Evolutionary conservation across 1,284 basidiomycete genomes (phyloP).

Genomic region (Austroboletus niveus): DNA sequence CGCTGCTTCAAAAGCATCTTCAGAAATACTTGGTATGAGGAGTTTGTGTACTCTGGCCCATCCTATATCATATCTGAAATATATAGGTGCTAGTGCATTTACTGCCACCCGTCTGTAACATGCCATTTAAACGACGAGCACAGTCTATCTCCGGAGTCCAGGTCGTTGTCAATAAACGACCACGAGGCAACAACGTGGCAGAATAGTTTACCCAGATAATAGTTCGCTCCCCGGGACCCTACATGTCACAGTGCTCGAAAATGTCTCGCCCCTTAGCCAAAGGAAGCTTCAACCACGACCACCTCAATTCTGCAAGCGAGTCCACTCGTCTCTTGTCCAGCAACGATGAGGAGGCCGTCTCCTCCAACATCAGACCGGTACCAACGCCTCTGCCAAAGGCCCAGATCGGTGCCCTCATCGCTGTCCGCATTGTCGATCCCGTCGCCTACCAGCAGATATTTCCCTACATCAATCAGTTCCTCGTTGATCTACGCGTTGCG

Average conservation of each 20-base stretch:
- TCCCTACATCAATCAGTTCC: conserved; percentile 66
- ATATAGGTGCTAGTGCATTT: too few species aligned
- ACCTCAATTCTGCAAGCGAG: neutral
- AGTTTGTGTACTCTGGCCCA: too few species aligned
- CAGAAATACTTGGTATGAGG: too few species aligned
- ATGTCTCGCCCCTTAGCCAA: neutral
- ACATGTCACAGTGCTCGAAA: neutral
- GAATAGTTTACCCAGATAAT: neutral
- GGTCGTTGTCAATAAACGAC: neutral
- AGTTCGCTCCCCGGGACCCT: neutral
- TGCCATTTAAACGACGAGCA: too few species aligned
- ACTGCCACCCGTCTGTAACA: too few species aligned
- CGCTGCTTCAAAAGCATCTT: too few species aligned
- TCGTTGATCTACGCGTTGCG: conserved; percentile 52
- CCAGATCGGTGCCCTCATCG: conserved; percentile 10
- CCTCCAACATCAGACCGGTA: neutral
- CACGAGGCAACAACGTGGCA: neutral
- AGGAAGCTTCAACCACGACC: neutral
- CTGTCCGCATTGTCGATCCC: conserved; percentile 53
- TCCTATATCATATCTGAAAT: too few species aligned
- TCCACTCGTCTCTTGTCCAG: conserved; percentile 9
- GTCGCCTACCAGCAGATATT: conserved; percentile 56
- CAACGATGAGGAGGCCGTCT: conserved; percentile 7
- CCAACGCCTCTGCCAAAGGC: conserved; percentile 12
- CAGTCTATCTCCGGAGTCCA: too few species aligned